Conservation (phyloP, 2,329 filamentous ascomycete species). For the Rutstroemia sp. region DNA sequence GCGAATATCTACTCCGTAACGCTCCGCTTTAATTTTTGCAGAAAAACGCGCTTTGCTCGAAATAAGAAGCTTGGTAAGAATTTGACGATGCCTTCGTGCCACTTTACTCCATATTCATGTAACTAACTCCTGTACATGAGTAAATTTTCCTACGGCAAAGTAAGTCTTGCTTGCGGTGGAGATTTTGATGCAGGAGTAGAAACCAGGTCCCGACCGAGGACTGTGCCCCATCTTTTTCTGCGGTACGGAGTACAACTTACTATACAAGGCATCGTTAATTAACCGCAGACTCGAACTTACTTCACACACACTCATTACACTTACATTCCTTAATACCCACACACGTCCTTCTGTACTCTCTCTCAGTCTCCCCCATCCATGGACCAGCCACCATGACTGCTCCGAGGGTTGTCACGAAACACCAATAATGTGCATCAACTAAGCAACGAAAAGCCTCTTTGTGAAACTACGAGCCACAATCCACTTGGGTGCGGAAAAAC, state of each 20-base stretch:
- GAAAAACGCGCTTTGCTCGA: conserved; percentile 1
- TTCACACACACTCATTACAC: too few species aligned
- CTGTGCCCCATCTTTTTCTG: too few species aligned
- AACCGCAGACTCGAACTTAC: too few species aligned
- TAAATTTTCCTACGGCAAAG: too few species aligned
- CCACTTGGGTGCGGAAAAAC: background rate
- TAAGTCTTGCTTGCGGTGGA: too few species aligned
- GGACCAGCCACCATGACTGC: background rate
- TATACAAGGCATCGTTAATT: too few species aligned
- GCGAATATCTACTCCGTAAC: background rate
- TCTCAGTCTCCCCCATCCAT: background rate
- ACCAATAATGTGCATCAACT: conserved; percentile 2
- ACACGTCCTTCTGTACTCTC: background rate
- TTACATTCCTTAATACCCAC: background rate
- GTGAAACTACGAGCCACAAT: conserved; percentile 9
- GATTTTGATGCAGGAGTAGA: too few species aligned
- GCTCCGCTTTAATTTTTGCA: background rate
- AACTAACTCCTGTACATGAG: too few species aligned
- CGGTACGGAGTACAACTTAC: too few species aligned
- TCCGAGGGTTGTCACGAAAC: background rate
- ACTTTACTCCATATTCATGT: background rate
- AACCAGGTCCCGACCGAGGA: too few species aligned
- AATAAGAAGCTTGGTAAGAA: background rate
- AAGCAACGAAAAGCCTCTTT: background rate
- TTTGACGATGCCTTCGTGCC: background rate